Base-by-base conservation (phyloP, 208 protist species). In the Herpetomonas samuelpessoai region DNA sequence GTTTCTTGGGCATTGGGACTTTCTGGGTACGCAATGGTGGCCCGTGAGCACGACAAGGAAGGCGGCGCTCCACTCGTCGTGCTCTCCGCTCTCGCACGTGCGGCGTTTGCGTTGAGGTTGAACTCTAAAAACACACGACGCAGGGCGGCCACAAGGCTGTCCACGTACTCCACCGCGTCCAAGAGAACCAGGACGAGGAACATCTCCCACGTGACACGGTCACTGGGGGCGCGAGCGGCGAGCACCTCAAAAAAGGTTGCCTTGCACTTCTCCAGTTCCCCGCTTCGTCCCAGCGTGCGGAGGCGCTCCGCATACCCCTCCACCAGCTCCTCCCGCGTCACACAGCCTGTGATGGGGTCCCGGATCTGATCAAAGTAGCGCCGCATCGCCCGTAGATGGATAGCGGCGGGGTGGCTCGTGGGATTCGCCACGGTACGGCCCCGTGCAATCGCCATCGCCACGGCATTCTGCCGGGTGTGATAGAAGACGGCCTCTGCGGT, bases 331-430 rank as follows among this genome's bases (percentile, higher is more conserved):
- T 2, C 60, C 68, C 22, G 62, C 62, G 27, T 81, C 69, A 18
- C 73, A 71, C 45, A 75, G 53, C 7, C 68, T 57, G 62, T 89
- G 76, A 27, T 72, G 58, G 21, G 81, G 63, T 59, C 41, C 0
- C 70, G 25, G 39, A 57, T 62, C 2, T 30, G 4, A 26, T 9
- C 16, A 55, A 89, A 93, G 61, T 78, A 81, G 18, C 79, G 82
- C 52, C 78, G 72, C 75, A 93, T 78, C 0, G 81, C 62, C 1
- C 86, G 79, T n/a, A 91, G 59, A 57, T 85, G 72, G 19, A 91
- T 85, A 0, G 74, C 81, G 14, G 54, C 58, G 0, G 77, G 81
- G 54, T 93, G 86, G 46, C 57, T 79, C 27, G 69, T 79, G 18
- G 71, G 81, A 2, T 63, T 74, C 28, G 47, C 57, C 31, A 16